Evolutionary conservation across 1,139 yeast species (phyloP), one percentile per base, ranked within the genome.

Genomic region (Wickerhamomyces sp.): DNA sequence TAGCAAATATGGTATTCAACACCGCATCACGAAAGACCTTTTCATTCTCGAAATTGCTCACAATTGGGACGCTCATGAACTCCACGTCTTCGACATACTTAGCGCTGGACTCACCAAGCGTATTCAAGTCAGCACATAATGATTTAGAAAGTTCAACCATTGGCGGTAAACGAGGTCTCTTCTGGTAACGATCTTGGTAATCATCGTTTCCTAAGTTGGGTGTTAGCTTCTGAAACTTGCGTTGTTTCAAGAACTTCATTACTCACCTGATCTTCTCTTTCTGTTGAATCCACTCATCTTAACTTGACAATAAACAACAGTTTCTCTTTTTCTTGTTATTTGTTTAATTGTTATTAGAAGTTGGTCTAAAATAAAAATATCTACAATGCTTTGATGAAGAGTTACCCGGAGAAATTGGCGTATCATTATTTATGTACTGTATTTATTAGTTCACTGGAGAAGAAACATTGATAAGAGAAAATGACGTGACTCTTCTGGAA

Each of bases 31-130:
- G 72, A 46, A 82, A 74, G 41, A 72, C 72, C 46, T 78, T 82
- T 43, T 81, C 84, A 44, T 73, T 74, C 48, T 78, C 88, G 50
- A 81, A 78, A 52, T 81, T 89, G 27, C 78, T 79, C 34, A 78
- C 78, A 31, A 79, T 79, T 14, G 83, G 90, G 45, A 68, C 78
- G 46, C 78, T 74, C 59, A 72, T 78, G 58, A 79, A 78, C 38
- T 83, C 76, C 33, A 86, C 74, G 59, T 81, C 89, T 48, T 78
- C 84, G 26, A 75, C 70, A 43, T 79, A 80, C 44, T 64, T 63
- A 54, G 76, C 74, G 15, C 74, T 63, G 39, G 78, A 72, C 54
- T 82, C 90, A 19, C 90, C 90, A 35, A 82, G 65, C 17, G 83
- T 71, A 47, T 81, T 67, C 42, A 82, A 74, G 56, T 81, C 88